Base-by-base conservation (phyloP, 148 eudicot genomes). In the Fagopyrum tataricum region DNA sequence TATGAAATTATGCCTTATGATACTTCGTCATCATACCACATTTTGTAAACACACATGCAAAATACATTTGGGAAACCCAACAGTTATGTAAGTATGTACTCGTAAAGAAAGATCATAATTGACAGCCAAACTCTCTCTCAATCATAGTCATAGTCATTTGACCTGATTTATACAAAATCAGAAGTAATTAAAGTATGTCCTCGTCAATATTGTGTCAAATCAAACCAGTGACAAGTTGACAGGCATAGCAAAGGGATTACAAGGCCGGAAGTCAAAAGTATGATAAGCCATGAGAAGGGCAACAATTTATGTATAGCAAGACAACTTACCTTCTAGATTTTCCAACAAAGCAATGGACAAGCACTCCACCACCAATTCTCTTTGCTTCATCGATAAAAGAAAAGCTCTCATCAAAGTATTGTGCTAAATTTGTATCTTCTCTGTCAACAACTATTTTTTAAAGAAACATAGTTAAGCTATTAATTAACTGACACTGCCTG, bases 281-380 rank as follows among this genome's bases (percentile, higher is more conserved):
- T 11, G 4, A 48, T 48, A 48, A 59, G 40, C 39, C 66, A 24
- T 23, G 12, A 59, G 66, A 59, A 23, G 15, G 4, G 26, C 1
- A 76, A 73, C 37, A 31, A 31, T 31, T 31, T 31, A 31, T 31
- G 37, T 31, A 31, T 31, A 4, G 56, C 4, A 43, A 12, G 74
- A 71, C 41, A 66, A 42, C 21, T 74, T 75, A 95, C 99, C 99
- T 95, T 88, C 99, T 87, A 17, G 97, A 95, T 88, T 46, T 87
- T 75, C 99, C 99, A n/a, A 81, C 85, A 77, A 95, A 86, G 83
- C 99, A 95, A 78, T 95, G 99, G 24, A 95, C 96, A 84, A 95
- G 81, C 12, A 91, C 92, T 40, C 89, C 90, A 77, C 91, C 92
- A 68, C 91, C 93, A 5, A 40, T 59, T 72, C 78, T 75, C 82